These are phyloP conservation scores for Malassezia restricta DNA, from an alignment of 1,284 basidiomycete genomes.

Conservation along the genomic window DNA sequence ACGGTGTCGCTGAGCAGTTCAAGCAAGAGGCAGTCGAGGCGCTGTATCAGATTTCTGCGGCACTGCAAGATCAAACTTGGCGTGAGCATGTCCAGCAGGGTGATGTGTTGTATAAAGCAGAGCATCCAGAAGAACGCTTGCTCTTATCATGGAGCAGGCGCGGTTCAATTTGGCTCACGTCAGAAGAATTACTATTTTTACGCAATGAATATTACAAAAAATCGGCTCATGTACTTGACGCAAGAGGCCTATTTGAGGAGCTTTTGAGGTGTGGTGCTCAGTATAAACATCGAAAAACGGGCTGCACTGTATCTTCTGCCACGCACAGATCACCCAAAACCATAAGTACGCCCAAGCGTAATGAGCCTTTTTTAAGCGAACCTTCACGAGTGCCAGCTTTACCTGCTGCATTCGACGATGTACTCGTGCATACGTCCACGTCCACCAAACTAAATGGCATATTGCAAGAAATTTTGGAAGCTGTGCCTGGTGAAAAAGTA, in stretches of 20 bases:
- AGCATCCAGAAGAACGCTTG: neutral
- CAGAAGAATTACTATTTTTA: constrained; percentile 10
- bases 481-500: constrained; percentile 10
- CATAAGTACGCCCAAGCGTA: neutral
- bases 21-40: constrained; percentile 4
- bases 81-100: neutral
- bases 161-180: neutral
- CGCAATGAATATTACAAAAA: neutral
- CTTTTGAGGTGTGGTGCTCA: constrained; percentile 10
- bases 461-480: neutral
- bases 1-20: neutral
- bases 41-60: constrained; percentile 6
- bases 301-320: neutral
- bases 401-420: neutral
- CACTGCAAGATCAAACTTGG: constrained; percentile 6
- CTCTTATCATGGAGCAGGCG: constrained; percentile 7
- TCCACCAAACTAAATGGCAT: constrained; percentile 14
- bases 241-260: constrained; percentile 13
- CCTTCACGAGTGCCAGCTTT: neutral
- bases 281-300: neutral
- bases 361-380: neutral
- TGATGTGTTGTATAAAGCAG: constrained; percentile 13
- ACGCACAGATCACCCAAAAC: neutral
- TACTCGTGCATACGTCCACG: neutral
- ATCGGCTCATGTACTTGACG: neutral